Base-by-base conservation (phyloP, 225 moss, liverwort and hornwort genomes). In the Polytrichum formosum region DNA sequence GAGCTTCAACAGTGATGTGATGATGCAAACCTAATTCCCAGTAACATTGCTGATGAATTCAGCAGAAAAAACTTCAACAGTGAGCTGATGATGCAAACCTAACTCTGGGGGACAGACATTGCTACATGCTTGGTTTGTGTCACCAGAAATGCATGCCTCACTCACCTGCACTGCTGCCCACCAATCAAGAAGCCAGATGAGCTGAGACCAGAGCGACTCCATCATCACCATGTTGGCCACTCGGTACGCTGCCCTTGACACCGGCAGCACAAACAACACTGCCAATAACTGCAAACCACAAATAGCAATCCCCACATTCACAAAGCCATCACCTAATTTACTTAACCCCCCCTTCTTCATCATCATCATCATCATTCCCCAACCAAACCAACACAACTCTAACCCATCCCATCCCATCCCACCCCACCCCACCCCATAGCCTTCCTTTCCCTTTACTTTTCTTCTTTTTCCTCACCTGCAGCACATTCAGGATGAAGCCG, bases 111-210 rank as follows among this genome's bases (percentile, higher is more conserved):
- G 13, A 7, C n/a, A 31, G 37, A 13, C 8, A 18, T 20, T 29
- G 28, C 65, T 31, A 31, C 2, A 53, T 22, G 21, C 21, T 33
- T 33, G 37, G 33, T 22, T 53, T 59, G 23, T 28, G 21, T 28
- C 19, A 55, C 55, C 21, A 53, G 20, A 26, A 13, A 13, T 46
- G 13, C 46, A 46, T 46, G 46, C 46, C 6, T 20, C 58, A 21
- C 33, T 8, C 26, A 83, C 89, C 86, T 84, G 55, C 7, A 86
- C 81, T 61, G 73, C 81, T 23, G 83, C 86, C 89, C 89, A 90
- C 86, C 89, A 90, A 35, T 90, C 86, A 35, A 86, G 71, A 20
- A 90, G 75, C 86, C 89, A 90, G 56, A 90, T 75, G 16, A 90
- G 89, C 81, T 90, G 79, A 64, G 89, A 90, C 89, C 89, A 90